Base-by-base conservation (phyloP, 2,329 filamentous ascomycete species). In the Celoporthe dispersa region DNA sequence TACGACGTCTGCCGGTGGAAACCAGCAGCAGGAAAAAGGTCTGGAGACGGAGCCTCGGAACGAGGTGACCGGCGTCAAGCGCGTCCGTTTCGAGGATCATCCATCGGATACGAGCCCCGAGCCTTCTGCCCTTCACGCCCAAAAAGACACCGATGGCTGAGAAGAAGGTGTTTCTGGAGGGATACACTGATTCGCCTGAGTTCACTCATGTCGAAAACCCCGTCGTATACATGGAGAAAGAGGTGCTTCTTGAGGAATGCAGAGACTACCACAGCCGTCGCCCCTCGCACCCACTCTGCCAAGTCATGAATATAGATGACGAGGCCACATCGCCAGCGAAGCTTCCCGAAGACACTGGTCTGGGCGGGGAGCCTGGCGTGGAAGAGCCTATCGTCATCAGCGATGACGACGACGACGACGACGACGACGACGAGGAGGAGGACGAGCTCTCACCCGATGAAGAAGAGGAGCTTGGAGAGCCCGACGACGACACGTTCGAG, bases 1-100 rank as follows among this genome's bases (percentile, higher is more conserved):
- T 55, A n/a, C 44, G 64, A 74, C 60, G 69, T 73, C 73, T 66
- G 69, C 70, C 67, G 44, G 73, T 67, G 69, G 37, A 19, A 70
- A 35, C 37, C 25, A 69, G 25, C 48, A 67, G 12, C 33, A 25
- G 25, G 68, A 61, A 35, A 33, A 25, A 44, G 53, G 35, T 31
- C n/a, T 59, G 62, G 35, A 33, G 25, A 63, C 35, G 25, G 31
- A 31, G 61, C 35, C 55, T 11, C 51, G 68, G 53, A 64, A 53
- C 33, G 39, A 28, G 59, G 37, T 28, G 25, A 51, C 48, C 22
- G 16, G 22, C 11, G 61, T 55, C 19, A 68, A 39, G 39, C 68
- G 57, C n/a, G 65, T 61, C 12, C 55, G 60, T 39, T 53, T 63
- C 6, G 44, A 53, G 16, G 53, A n/a, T 2, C 39, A 28, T 9